Conservation (phyloP, 306 rosid genomes). For the Medicago lupulina region DNA sequence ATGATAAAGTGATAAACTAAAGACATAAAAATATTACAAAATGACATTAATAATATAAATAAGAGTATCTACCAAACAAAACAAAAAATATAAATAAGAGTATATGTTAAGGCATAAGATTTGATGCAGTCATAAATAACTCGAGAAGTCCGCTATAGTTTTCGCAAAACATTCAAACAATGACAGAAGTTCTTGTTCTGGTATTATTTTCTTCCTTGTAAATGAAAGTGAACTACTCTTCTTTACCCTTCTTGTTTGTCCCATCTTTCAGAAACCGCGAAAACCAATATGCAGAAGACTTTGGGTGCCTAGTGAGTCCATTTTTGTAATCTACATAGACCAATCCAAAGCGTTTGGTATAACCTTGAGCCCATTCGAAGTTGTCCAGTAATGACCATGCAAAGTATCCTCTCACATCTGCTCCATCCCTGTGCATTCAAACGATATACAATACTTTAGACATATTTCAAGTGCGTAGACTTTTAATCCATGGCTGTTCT, state of each 20-base stretch:
- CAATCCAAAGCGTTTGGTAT: constrained; percentile 91
- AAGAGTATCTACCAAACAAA: too few species aligned
- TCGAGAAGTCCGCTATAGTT: neutral
- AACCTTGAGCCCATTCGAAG: constrained; percentile 97
- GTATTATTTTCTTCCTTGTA: constrained; percentile 9
- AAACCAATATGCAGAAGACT: constrained; percentile 97
- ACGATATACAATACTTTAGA: constrained; percentile 5
- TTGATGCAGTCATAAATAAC: neutral
- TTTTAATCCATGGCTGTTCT: neutral
- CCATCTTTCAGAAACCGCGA: constrained; percentile 67
- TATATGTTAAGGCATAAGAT: neutral
- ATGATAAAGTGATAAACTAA: too few species aligned
- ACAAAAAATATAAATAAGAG: neutral
- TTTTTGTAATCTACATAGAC: constrained; percentile 82
- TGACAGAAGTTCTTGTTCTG: neutral
- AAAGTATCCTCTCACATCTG: constrained; percentile 85
- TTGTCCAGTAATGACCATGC: constrained; percentile 95
- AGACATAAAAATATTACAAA: too few species aligned
- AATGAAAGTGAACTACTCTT: constrained; percentile 46
- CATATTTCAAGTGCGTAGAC: neutral
- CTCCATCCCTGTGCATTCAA: constrained; percentile 76
- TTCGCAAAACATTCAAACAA: constrained; percentile 27
- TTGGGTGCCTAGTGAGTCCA: constrained; percentile 82
- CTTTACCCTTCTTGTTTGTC: constrained; percentile 60
- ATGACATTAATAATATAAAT: too few species aligned